Evolutionary conservation across 2,329 filamentous ascomycete species (phyloP).

Genomic region (Ceratocystis eucalypticola): DNA sequence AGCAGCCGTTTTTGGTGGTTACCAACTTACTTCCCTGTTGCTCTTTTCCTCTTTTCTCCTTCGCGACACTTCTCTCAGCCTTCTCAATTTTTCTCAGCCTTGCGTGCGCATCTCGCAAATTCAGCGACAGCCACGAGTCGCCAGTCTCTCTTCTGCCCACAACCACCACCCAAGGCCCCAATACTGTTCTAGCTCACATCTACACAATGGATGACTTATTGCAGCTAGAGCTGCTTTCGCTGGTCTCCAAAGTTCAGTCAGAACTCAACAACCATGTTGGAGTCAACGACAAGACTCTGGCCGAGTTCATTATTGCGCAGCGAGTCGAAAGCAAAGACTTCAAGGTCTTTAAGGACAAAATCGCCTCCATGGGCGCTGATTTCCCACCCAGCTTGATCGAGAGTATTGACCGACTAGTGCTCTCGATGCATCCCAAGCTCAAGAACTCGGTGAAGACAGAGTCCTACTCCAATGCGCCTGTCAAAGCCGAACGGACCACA

Average conservation of each 20-base stretch:
- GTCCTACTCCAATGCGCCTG: not conserved
- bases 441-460: conserved; percentile 36
- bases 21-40: not conserved
- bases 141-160: not conserved
- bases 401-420: conserved; percentile 77
- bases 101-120: conserved; percentile 9
- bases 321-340: conserved; percentile 60
- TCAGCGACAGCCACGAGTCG: not conserved
- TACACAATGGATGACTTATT: conserved; percentile 72
- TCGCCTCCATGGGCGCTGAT: conserved; percentile 63
- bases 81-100: conserved; percentile 12
- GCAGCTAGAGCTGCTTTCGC: conserved; percentile 80
- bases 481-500: conserved; percentile 20
- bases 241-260: conserved; percentile 87
- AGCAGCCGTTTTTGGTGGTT: not conserved
- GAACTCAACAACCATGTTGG: conserved; percentile 91
- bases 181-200: not conserved
- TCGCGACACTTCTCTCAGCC: conserved; percentile 11
- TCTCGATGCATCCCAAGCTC: conserved; percentile 82
- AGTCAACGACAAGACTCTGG: conserved; percentile 83
- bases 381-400: conserved; percentile 80
- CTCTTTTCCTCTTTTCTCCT: not conserved
- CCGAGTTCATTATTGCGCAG: conserved; percentile 90
- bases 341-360: conserved; percentile 59
- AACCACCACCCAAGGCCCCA: not conserved